Conservation (phyloP, 495 filamentous ascomycete species). For the Neurospora sp. region DNA sequence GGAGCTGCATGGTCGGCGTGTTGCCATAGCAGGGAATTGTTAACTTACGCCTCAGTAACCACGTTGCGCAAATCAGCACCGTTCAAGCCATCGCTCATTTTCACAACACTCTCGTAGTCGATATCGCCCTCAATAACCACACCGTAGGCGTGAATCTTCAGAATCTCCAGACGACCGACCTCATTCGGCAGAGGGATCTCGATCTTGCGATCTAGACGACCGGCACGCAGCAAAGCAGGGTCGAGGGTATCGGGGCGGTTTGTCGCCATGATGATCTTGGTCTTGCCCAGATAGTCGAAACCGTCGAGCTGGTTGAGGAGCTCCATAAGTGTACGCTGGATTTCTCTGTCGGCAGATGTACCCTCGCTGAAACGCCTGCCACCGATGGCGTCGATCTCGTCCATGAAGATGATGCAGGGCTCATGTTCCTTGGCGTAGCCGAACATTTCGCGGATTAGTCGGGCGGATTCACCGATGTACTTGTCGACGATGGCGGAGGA, state of each 20-base stretch:
- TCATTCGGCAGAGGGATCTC: slow-evolving; percentile 99
- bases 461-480: slow-evolving; percentile 97
- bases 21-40: neutral
- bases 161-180: slow-evolving; percentile 91
- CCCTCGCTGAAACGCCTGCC: slow-evolving; percentile 97
- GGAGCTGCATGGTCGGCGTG: neutral
- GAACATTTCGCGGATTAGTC: slow-evolving; percentile 98
- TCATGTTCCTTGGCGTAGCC: slow-evolving; percentile 99
- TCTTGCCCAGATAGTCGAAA: slow-evolving; percentile 98
- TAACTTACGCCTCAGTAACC: slow-evolving; percentile 90
- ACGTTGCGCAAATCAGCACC: slow-evolving; percentile 97
- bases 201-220: slow-evolving; percentile 93
- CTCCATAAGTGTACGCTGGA: slow-evolving; percentile 98
- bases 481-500: slow-evolving; percentile 99
- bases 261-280: slow-evolving; percentile 99
- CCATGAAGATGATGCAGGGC: slow-evolving; percentile 99
- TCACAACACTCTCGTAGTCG: slow-evolving; percentile 98
- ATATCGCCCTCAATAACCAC: slow-evolving; percentile 90
- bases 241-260: slow-evolving; percentile 98
- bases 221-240: slow-evolving; percentile 86
- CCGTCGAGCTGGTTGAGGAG: slow-evolving; percentile 97
- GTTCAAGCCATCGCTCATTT: slow-evolving; percentile 98
- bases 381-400: slow-evolving; percentile 99
- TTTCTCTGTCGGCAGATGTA: slow-evolving; percentile 95
- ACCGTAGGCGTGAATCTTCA: slow-evolving; percentile 91